Percentiles rank a stretch among this genome's conserved stretches.
Conservation (phyloP, 2,329 filamentous ascomycete genomes). For the Cyphellophora europaea region DNA sequence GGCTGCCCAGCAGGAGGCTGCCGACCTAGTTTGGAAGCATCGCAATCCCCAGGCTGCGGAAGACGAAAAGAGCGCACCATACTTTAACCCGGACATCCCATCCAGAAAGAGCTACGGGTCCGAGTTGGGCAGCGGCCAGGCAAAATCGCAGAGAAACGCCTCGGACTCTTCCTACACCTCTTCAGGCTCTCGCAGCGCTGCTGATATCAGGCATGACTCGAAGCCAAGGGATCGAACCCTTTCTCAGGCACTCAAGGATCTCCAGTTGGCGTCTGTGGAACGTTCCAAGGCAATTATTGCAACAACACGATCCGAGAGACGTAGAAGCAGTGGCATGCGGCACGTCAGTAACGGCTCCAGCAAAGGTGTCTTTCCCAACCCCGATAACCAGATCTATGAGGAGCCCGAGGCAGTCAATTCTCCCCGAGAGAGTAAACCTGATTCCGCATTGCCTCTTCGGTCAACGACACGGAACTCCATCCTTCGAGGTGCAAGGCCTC, state of each 20-base stretch:
- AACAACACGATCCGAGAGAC: constrained; percentile 6
- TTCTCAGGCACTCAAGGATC: neutral
- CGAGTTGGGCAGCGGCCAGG: constrained; percentile 1
- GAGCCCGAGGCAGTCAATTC: constrained; percentile 56
- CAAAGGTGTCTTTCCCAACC: constrained; percentile 48
- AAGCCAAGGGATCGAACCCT: neutral
- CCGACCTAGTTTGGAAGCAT: constrained; percentile 56
- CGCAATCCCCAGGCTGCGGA: constrained; percentile 42
- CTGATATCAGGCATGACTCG: neutral
- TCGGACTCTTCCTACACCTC: neutral
- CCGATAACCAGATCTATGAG: constrained; percentile 66
- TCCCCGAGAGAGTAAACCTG: too few species aligned
- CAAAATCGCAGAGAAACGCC: neutral
- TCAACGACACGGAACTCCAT: constrained; percentile 52
- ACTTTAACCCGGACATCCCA: constrained; percentile 34
- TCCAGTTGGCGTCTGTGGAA: neutral
- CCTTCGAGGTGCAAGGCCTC: constrained; percentile 31
- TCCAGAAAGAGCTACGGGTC: constrained; percentile 19
- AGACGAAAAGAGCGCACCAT: constrained; percentile 38
- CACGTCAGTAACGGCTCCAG: constrained; percentile 29
- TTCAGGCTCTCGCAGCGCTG: neutral
- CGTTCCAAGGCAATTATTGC: neutral
- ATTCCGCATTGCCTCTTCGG: constrained; percentile 31
- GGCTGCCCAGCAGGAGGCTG: constrained; percentile 53
- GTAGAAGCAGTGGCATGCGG: constrained; percentile 17